Evolutionary conservation across 164 flowering plant genomes (phyloP), one percentile per base, ranked within the genome.

Genomic region (Kingdonia uniflora): DNA sequence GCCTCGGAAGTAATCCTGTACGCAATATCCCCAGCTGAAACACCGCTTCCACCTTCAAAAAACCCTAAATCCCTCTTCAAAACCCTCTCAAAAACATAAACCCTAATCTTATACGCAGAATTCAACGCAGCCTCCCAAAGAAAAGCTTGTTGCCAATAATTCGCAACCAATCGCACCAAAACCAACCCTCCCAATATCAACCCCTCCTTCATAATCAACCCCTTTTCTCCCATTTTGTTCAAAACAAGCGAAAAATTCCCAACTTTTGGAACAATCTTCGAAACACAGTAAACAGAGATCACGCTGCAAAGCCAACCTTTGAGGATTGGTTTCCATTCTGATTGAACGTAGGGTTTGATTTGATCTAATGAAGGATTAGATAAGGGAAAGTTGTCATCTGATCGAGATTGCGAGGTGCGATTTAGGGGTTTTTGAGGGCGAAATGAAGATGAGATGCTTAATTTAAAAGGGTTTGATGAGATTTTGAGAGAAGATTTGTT

Each of bases 1-100:
- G 92, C 92, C 70, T 94, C 99, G 0, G 95, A 85, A 12, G 96
- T 77, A 48, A 94, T 81, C 75, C 97, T 59, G 61, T 81, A 75
- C 5, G 99, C 83, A 55, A 89, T 68, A 56, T 94, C 97, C 0
- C 97, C 99, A 16, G 79, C 45, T 2, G 69, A 63, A 68, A 79
- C 74, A 21, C 75, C 86, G 13, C 50, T 67, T 0, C 68, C 71
- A 21, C 92, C 81, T 60, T 94, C 97, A 19, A 84, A 89, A 56
- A 82, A 83, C 51, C 68, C 81, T 38, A 89, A 75, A 45, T 94
- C 95, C 51, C 86, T 78, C 76, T 73, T 55, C 73, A 94, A 67
- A 62, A 89, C 90, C 76, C 49, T 76, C 51, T 65, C 58, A 49
- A 81, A 94, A 11, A 78, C 95, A 66, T 58, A 38, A 61, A 74